Conservation (phyloP, 108 stramenopile genomes). For the Cylindrotheca fusiformis region DNA sequence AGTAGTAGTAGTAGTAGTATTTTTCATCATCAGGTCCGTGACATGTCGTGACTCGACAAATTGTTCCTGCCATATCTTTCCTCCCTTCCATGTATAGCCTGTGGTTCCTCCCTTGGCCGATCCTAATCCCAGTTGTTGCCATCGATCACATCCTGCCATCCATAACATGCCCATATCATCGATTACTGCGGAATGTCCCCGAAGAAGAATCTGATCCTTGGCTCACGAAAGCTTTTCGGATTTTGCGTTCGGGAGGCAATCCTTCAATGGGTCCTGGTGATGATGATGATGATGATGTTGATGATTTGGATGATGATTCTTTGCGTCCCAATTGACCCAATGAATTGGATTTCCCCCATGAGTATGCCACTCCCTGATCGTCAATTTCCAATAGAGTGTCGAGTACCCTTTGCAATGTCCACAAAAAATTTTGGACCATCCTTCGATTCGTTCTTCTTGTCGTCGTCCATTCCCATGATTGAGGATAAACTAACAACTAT, state of each 20-base stretch:
- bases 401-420: slow-evolving; percentile 15
- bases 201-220: slow-evolving; percentile 41
- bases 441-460: not conserved
- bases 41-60: slow-evolving; percentile 35
- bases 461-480: too few relatives aligned
- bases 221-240: slow-evolving; percentile 34
- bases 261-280: too few relatives aligned
- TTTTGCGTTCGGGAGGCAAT: too few relatives aligned
- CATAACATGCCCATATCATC: slow-evolving; percentile 44
- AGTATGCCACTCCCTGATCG: slow-evolving; percentile 9
- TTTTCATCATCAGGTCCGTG: slow-evolving; percentile 26
- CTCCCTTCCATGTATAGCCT: slow-evolving; percentile 69
- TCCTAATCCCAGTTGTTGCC: slow-evolving; percentile 73
- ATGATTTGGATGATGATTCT: not conserved
- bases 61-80: slow-evolving; percentile 49
- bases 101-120: slow-evolving; percentile 49
- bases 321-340: slow-evolving; percentile 39
- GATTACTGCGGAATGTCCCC: slow-evolving; percentile 61
- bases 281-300: too few relatives aligned
- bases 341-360: slow-evolving; percentile 29
- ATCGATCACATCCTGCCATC: slow-evolving; percentile 70
- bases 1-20: slow-evolving; percentile 14
- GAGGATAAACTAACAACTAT: too few relatives aligned
- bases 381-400: slow-evolving; percentile 33
- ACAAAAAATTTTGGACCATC: slow-evolving; percentile 5